Base-by-base conservation (phyloP, 371 early-diverging fungal species). In the Mucor indicus region DNA sequence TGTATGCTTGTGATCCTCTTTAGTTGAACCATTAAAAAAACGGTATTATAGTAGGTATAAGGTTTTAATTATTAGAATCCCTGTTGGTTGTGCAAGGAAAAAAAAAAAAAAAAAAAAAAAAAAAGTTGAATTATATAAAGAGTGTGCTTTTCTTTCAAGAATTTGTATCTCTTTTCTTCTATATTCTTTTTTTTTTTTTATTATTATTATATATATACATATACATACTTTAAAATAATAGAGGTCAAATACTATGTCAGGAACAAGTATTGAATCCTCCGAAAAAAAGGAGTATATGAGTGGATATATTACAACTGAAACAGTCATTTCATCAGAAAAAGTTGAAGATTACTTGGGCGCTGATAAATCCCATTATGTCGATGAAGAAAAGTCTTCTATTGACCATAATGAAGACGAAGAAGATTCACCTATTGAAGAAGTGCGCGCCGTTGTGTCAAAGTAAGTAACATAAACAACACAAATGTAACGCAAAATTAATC, bases 401-500 rank as follows among this genome's bases (percentile, higher is more conserved):
- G 4, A 31, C 3, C 35, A 50, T 6, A 25, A 32, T 16, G 51
- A 35, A n/a, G 67, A 73, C 16, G 69, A 72, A n/a, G 83, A 85
- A 35, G 86, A 87, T 47, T 87, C 88, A 9, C 87, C 87, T 20
- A 84, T 84, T 48, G 87, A 86, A 64, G 84, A 81, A 67, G 88
- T 87, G 32, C 75, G 83, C 30, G 67, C 80, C 8, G 80, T 83
- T 12, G 86, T 87, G 20, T 68, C 80, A 59, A 50, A 50, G 50
- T 50, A 50, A 50, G 22, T 32, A 33, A 4, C 5, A 13, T 33
- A 8, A 12, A 29, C 30, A 8, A 29, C 12, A 29, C 6, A 6
- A 29, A 29, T 12, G 12, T 29, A 29, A 29, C 6, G 12, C 30
- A 29, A 29, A 29, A 6, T 29, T 29, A 8, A 8, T 12, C 30